Evolutionary conservation across 1,284 basidiomycete species (phyloP), one percentile per base, ranked within the genome.

Genomic region (Boletus semigastroideus): DNA sequence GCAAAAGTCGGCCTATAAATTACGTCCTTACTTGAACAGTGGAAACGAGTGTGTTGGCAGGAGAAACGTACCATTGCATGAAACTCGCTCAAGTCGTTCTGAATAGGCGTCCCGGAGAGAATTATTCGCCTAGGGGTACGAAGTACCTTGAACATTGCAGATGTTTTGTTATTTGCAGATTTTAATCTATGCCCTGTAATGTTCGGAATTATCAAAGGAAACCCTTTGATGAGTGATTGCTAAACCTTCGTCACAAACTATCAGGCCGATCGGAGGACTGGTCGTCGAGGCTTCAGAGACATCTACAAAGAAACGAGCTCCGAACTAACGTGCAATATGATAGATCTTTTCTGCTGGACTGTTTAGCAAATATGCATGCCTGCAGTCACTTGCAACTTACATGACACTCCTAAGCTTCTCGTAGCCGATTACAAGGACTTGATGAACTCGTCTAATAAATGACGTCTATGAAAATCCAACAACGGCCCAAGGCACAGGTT

Each of bases 11-110:
- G 91, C 84, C 90, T 92, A 58, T 0, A 44, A 49, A 36, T 49
- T 10, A n/a, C 9, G 33, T 38, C 27, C 33, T 48, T 22, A 40
- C 4, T 0, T 31, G 31, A 28, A 16, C 11, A 30, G 4, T 37
- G 42, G 40, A 48, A 34, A 43, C 45, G 42, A 28, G 48, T 45
- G 2, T 51, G 38, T 48, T 53, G 11, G 9, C 17, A 14, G 40
- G 45, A 38, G 14, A 27, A 42, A 59, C 77, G 48, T 52, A 92
- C 92, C 94, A 98, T 98, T 5, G 94, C 83, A 71, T 95, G 95
- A 65, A 97, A 97, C 69, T 99, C 97, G 52, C 88, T 79, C 17
- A 99, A 75, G 67, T 98, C 93, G 69, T 99, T 99, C 71, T 99
- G 93, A 42, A 99, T 93, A 1, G 97, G 97, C 2, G 97, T 99